Base-by-base conservation (phyloP, 2,329 filamentous ascomycete species). In the Colletotrichum sp. region DNA sequence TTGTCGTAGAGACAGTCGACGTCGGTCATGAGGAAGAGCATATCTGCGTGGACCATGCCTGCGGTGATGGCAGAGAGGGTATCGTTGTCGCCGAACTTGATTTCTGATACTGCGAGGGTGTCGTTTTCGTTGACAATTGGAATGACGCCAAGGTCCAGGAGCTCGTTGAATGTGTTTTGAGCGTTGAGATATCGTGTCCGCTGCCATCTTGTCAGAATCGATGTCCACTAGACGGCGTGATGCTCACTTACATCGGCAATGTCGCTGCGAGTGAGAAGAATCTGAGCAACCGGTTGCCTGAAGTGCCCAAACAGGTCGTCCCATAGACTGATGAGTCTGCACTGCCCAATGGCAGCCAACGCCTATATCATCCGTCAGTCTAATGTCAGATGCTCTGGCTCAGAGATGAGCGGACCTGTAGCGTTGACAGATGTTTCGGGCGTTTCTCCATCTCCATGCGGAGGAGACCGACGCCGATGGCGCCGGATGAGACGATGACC, bases 41-140 rank as follows among this genome's bases (percentile, higher is more conserved):
- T 95, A 82, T 99, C 96, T 66, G 97, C 97, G 81, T 98, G 95
- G 25, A 98, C 95, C 96, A 98, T 98, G 79, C 94, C 97, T 1
- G 97, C 95, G 1, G 97, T 98, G 80, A 99, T 98, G 73, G 97
- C 97, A 15, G 96, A 98, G 62, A 99, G 89, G 3, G 97, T 99
- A 85, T 99, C 97, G 81, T 99, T 99, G 88, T 99, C 97, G 79
- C 97, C 97, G 82, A 99, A 99, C 88, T 98, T 98, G 87, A 99
- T 99, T 90, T 99, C 97, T 60, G 96, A 95, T 78, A 99, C 97
- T 28, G 96, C 95, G 70, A 99, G 88, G 4, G 97, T 99, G 84
- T 99, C 97, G 85, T 99, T 99, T 86, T 99, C 97, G 81, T 99
- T 99, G 78, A 99, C 97, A 80, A 99, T 98, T 12, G 97, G 97